A percentile compares a stretch with the other conserved stretches of the same genome.
Evolutionary conservation across 495 filamentous ascomycete genomes (phyloP).

Genomic region (Baudoinia panamericana): DNA sequence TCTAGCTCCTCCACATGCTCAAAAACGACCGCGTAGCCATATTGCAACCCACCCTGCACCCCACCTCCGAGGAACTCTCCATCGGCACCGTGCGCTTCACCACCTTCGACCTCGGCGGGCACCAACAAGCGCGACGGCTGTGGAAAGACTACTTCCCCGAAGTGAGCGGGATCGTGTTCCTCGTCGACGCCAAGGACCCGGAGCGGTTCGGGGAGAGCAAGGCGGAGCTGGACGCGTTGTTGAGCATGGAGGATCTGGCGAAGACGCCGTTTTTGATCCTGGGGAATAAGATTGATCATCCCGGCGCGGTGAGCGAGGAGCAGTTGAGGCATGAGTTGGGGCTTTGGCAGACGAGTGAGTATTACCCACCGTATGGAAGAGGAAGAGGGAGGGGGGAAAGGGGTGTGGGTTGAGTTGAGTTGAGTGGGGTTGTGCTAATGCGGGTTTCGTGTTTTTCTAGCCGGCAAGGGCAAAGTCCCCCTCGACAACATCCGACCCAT

Average conservation of each 20-base stretch:
- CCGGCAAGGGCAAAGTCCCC: conserved; percentile 93
- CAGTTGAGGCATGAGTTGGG: conserved; percentile 82
- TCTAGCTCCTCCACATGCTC: conserved; percentile 29
- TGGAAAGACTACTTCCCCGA: conserved; percentile 98
- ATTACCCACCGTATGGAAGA: not conserved
- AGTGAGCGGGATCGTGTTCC: conserved; percentile 93
- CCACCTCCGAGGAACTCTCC: conserved; percentile 87
- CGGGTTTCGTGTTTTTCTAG: too few relatives aligned
- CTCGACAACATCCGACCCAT: conserved; percentile 90
- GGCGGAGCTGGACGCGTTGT: conserved; percentile 85
- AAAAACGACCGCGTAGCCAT: conserved; percentile 97
- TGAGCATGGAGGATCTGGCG: conserved; percentile 77
- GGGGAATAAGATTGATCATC: conserved; percentile 98
- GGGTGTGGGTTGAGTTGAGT: too few relatives aligned
- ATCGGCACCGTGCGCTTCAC: conserved; percentile 81
- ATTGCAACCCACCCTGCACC: conserved; percentile 48
- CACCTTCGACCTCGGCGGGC: conserved; percentile 92
- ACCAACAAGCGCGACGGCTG: conserved; percentile 92
- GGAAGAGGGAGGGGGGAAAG: not conserved
- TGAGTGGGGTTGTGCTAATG: not conserved
- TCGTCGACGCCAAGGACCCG: conserved; percentile 92
- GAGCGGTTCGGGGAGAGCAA: conserved; percentile 89
- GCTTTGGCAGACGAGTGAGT: conserved; percentile 63
- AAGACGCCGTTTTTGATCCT: conserved; percentile 93
- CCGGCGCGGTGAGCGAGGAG: conserved; percentile 86